Evolutionary conservation across 352 stramenopile species (phyloP).

Genomic region (Phytophthora pistaciae): DNA sequence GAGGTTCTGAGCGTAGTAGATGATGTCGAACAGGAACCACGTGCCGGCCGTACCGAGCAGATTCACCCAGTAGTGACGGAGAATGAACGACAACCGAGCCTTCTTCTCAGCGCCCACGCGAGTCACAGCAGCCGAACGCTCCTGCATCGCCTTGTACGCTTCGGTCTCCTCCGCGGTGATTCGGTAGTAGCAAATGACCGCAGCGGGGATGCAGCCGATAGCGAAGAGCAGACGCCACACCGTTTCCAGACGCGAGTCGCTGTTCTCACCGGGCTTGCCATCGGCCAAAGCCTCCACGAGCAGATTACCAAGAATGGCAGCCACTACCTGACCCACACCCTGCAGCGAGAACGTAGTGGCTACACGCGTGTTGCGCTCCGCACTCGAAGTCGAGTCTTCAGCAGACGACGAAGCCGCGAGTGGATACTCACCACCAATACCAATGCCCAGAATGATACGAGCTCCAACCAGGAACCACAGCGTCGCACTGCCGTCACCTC

Average conservation of each 20-base stretch:
- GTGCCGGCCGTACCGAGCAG: constrained; percentile 72
- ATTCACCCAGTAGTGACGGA: constrained; percentile 48
- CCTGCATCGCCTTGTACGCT: constrained; percentile 48
- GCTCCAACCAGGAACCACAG: constrained; percentile 53
- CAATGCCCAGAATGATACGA: constrained; percentile 52
- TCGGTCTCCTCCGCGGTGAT: constrained; percentile 63
- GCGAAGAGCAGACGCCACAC: constrained; percentile 65
- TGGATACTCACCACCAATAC: constrained; percentile 55
- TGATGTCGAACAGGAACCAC: constrained; percentile 89
- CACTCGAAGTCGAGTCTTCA: constrained; percentile 40
- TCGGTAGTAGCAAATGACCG: constrained; percentile 64
- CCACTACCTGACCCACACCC: constrained; percentile 41
- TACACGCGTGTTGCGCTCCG: constrained; percentile 41
- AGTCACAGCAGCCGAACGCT: constrained; percentile 1
- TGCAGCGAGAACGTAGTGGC: constrained; percentile 56
- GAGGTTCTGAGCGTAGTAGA: constrained; percentile 82
- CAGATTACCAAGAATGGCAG: constrained; percentile 48
- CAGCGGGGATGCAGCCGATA: constrained; percentile 53
- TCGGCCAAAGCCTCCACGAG: constrained; percentile 42
- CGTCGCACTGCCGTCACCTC: constrained; percentile 31
- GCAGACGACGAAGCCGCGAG: constrained; percentile 43
- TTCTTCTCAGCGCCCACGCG: constrained; percentile 15
- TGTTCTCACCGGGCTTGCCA: constrained; percentile 34
- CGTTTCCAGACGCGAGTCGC: constrained; percentile 49
- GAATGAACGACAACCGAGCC: constrained; percentile 45